A percentile compares a stretch with the other conserved stretches of the same genome.
Conservation (phyloP, 192 early-diverging fungal genomes). For the Mortierella claussenii region DNA sequence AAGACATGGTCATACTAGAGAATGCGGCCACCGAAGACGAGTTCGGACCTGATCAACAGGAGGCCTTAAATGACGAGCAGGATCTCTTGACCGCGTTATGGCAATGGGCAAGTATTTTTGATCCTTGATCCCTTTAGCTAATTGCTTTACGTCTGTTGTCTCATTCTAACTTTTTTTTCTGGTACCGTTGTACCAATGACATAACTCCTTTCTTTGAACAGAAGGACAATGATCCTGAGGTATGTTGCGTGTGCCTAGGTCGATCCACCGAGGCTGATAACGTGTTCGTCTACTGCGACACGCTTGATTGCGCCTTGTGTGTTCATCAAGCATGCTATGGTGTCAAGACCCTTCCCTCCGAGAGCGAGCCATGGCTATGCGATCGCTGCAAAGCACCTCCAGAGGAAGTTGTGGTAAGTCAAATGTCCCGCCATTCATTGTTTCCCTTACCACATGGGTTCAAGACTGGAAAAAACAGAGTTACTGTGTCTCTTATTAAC, state of each 20-base stretch:
- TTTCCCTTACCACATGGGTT: too few species aligned
- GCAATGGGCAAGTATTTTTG: slow-evolving; percentile 48
- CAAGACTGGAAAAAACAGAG: too few species aligned
- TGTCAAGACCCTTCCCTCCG: slow-evolving; percentile 46
- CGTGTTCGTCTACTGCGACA: slow-evolving; percentile 65
- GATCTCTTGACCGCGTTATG: slow-evolving; percentile 47
- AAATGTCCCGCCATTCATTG: neutral
- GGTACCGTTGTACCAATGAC: slow-evolving; percentile 7
- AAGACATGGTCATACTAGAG: slow-evolving; percentile 48
- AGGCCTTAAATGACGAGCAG: slow-evolving; percentile 40
- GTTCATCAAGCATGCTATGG: slow-evolving; percentile 55
- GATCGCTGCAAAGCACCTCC: slow-evolving; percentile 55
- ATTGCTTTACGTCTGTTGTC: neutral
- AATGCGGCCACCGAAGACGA: slow-evolving; percentile 51
- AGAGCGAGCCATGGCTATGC: slow-evolving; percentile 58
- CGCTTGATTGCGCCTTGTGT: slow-evolving; percentile 33
- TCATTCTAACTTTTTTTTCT: neutral
- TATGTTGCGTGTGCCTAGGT: slow-evolving; percentile 65
- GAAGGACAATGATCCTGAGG: slow-evolving; percentile 64
- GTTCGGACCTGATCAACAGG: slow-evolving; percentile 21
- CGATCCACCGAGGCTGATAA: slow-evolving; percentile 57
- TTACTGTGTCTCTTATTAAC: neutral
- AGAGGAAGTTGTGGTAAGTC: slow-evolving; percentile 56
- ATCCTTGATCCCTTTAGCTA: neutral
- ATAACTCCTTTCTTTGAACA: slow-evolving; percentile 11